A percentile compares a stretch with the other conserved stretches of the same genome.
Conservation (phyloP, 2,329 filamentous ascomycete species). For the Herpotrichia juniperi region DNA sequence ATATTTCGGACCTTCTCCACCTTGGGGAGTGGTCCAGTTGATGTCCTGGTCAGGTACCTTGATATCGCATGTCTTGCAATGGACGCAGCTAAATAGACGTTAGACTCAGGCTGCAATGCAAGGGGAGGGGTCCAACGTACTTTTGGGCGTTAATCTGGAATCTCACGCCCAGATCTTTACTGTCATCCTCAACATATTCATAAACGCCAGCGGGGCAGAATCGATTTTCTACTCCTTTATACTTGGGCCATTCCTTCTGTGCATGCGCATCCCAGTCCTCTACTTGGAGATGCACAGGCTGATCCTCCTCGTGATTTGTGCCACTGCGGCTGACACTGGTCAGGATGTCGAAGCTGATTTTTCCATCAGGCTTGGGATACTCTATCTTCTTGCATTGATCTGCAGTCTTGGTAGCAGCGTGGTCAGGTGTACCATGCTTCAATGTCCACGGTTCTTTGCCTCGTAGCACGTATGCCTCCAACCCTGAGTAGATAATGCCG, state of each 20-base stretch:
- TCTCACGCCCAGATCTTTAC: conserved; percentile 83
- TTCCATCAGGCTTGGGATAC: conserved; percentile 94
- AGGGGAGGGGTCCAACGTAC: conserved; percentile 61
- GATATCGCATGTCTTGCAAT: conserved; percentile 99
- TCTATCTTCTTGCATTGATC: conserved; percentile 86
- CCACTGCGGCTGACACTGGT: conserved; percentile 94
- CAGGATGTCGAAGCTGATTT: conserved; percentile 94
- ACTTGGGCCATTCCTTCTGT: conserved; percentile 79
- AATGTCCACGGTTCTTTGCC: conserved; percentile 91
- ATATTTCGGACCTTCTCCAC: conserved; percentile 77
- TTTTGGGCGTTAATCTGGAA: conserved; percentile 99
- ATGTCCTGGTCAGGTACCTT: conserved; percentile 97
- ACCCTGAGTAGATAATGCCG: conserved; percentile 87
- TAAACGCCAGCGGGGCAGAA: conserved; percentile 99
- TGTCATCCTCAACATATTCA: conserved; percentile 93
- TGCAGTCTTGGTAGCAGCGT: conserved; percentile 78
- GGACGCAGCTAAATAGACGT: conserved; percentile 75
- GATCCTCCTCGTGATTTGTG: conserved; percentile 98
- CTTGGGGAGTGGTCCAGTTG: conserved; percentile 88
- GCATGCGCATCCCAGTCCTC: conserved; percentile 94
- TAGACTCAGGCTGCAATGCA: conserved; percentile 21
- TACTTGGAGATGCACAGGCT: conserved; percentile 94
- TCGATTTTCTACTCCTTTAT: conserved; percentile 90
- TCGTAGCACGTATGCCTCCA: conserved; percentile 87
- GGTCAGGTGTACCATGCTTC: conserved; percentile 79